Evolutionary conservation across 2,329 filamentous ascomycete genomes (phyloP).

Genomic region (Penicillium brevicompactum): DNA sequence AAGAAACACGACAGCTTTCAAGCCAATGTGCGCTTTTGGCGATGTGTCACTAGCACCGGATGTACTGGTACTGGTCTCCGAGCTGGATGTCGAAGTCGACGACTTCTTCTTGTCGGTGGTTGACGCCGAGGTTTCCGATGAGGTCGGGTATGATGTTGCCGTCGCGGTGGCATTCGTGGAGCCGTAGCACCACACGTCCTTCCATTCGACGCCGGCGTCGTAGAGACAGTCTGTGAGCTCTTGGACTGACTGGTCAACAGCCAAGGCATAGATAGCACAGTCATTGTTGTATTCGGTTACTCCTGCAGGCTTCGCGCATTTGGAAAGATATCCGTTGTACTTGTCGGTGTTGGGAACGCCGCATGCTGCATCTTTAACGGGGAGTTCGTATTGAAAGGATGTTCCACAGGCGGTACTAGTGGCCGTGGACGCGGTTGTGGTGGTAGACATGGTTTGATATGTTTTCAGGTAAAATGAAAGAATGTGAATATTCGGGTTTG

Average conservation of each 20-base stretch:
- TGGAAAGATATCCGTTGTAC: slow-evolving; percentile 19
- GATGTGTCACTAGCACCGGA: neutral
- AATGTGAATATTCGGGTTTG: neutral
- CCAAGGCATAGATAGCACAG: slow-evolving; percentile 26
- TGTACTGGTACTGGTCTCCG: slow-evolving; percentile 1
- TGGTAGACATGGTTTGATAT: slow-evolving; percentile 1
- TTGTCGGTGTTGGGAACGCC: slow-evolving; percentile 24
- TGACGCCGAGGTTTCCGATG: slow-evolving; percentile 7
- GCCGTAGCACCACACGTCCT: slow-evolving; percentile 29
- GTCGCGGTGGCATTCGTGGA: slow-evolving; percentile 25
- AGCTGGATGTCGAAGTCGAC: slow-evolving; percentile 3
- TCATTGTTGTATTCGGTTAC: slow-evolving; percentile 23
- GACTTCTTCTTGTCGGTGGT: neutral
- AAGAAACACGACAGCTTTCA: slow-evolving; percentile 2
- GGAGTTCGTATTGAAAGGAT: slow-evolving; percentile 26
- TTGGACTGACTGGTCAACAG: slow-evolving; percentile 26
- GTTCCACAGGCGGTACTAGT: slow-evolving; percentile 17
- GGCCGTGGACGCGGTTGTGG: slow-evolving; percentile 8
- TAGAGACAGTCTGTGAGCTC: slow-evolving; percentile 30
- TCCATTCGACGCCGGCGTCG: slow-evolving; percentile 22
- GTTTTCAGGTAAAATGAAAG: neutral
- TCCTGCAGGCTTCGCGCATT: slow-evolving; percentile 22
- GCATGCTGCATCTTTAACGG: slow-evolving; percentile 28
- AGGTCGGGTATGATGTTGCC: slow-evolving; percentile 15
- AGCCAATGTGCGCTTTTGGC: neutral